Base-by-base conservation (phyloP, 192 early-diverging fungal species). In the Phycomyces nitens region DNA sequence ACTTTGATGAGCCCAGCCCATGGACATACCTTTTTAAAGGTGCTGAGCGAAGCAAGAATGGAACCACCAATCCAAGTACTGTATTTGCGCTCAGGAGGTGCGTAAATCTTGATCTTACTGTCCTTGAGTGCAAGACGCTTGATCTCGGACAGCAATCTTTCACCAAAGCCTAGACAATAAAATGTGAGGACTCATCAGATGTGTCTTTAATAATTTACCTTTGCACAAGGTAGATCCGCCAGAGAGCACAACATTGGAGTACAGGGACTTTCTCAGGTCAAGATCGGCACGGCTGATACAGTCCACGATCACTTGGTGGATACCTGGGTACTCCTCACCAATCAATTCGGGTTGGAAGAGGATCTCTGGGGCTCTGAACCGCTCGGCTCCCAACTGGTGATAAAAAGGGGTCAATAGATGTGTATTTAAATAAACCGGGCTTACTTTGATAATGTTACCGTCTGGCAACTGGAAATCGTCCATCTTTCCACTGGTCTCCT, bases 11-110 rank as follows among this genome's bases (percentile, higher is more conserved):
- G n/a, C n/a, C n/a, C n/a, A 3, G 21, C 2, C 1, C 5, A 7
- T 10, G 21, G 18, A 16, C 60, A 24, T 70, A 82, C 80, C 78
- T 95, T 97, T 75, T 96, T 96, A 82, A 99, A 99, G n/a, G 96
- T 94, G 77, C 91, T 93, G 61, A 98, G 84, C 10, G 92, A 91
- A 7, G 94, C 95, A 51, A 98, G 69, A 81, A 99, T 98, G 29
- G 91, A 93, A 0, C 95, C 95, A 57, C 95, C 97, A 67, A 98
- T 95, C 96, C 97, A 99, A 27, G 95, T 98, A 27, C 91, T 92
- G 77, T 96, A 99, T 74, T 95, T 98, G 62, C 97, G 89, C 82
- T 99, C 97, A 24, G 93, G 95, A 44, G 94, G 96, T 0, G 96
- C 95, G 38, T 87, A 94, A 65, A 99, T 97, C 73, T 94, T 97